Evolutionary conservation across 1,139 yeast genomes (phyloP).

Genomic region (Meyerozyma guilliermondii): DNA sequence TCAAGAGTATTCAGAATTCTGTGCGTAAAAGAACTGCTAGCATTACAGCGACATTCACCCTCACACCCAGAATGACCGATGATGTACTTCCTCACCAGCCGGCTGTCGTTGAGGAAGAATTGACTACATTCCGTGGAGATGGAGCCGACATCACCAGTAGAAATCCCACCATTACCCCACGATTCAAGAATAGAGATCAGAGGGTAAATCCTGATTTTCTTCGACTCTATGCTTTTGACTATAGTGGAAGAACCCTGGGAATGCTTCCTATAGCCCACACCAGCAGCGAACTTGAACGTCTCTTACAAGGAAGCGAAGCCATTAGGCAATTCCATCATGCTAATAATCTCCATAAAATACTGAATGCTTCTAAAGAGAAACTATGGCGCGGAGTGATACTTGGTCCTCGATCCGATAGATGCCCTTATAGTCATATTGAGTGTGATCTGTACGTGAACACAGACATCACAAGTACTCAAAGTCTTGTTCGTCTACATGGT

Average conservation of each 20-base stretch:
- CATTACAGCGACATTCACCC: conserved; percentile 2
- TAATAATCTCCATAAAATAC: conserved; percentile 26
- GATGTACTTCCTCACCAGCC: conserved; percentile 14
- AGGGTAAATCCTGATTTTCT: conserved; percentile 43
- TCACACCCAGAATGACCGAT: conserved; percentile 21
- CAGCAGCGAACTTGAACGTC: conserved; percentile 17
- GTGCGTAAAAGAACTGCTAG: not conserved
- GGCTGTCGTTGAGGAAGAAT: conserved; percentile 5
- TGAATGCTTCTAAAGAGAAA: conserved; percentile 38
- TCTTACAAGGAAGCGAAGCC: not conserved
- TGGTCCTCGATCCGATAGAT: conserved; percentile 38
- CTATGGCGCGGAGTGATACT: conserved; percentile 47
- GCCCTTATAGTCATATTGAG: conserved; percentile 23
- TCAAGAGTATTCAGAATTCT: not conserved
- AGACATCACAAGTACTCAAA: not conserved
- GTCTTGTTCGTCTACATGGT: not conserved
- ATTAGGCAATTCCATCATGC: conserved; percentile 23
- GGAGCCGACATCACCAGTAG: not conserved
- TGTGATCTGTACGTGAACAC: conserved; percentile 15
- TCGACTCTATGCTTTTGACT: conserved; percentile 44
- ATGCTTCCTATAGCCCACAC: conserved; percentile 26
- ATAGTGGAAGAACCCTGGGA: conserved; percentile 26
- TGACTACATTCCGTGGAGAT: conserved; percentile 5
- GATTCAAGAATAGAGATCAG: conserved; percentile 37
- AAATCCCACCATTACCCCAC: conserved; percentile 6